A percentile compares a stretch with the other conserved stretches of the same genome.
Evolutionary conservation across 2,329 filamentous ascomycete genomes (phyloP).

Genomic region (Chaetomium globosum): DNA sequence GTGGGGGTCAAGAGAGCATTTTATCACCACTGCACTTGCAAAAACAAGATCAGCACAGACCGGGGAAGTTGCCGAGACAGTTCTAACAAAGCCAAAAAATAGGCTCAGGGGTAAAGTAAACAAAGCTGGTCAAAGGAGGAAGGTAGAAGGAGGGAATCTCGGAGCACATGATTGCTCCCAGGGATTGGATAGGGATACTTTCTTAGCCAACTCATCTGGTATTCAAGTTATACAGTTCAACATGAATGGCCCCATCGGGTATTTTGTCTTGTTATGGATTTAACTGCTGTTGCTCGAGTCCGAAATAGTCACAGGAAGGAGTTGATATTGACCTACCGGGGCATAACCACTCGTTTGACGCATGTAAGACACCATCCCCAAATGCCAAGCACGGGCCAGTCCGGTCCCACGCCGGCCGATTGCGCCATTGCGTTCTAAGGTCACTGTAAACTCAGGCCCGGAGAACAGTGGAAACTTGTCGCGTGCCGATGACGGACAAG

Average conservation of each 20-base stretch:
- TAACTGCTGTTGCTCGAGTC: neutral
- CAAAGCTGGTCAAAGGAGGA: neutral
- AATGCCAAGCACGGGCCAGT: constrained; percentile 15
- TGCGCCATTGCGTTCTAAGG: constrained; percentile 3
- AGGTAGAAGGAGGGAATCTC: neutral
- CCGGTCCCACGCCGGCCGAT: neutral
- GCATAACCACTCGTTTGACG: neutral
- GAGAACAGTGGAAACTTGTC: constrained; percentile 1
- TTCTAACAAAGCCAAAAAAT: neutral
- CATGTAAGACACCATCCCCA: neutral
- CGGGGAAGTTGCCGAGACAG: neutral
- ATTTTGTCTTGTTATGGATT: neutral
- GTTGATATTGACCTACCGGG: constrained; percentile 1
- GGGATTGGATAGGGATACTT: no score
- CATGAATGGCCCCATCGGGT: neutral
- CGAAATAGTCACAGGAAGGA: neutral
- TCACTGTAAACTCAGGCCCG: neutral
- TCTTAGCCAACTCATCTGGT: neutral
- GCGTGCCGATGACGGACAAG: constrained; percentile 29
- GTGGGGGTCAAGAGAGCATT: no score
- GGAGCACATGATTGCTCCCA: neutral
- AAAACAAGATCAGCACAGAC: neutral
- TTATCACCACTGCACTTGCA: neutral
- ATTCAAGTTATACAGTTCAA: neutral
- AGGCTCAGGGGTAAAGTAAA: neutral